Evolutionary conservation across 2,329 filamentous ascomycete genomes (phyloP), one percentile per base, ranked within the genome.

Genomic region (Penicillium sp.): DNA sequence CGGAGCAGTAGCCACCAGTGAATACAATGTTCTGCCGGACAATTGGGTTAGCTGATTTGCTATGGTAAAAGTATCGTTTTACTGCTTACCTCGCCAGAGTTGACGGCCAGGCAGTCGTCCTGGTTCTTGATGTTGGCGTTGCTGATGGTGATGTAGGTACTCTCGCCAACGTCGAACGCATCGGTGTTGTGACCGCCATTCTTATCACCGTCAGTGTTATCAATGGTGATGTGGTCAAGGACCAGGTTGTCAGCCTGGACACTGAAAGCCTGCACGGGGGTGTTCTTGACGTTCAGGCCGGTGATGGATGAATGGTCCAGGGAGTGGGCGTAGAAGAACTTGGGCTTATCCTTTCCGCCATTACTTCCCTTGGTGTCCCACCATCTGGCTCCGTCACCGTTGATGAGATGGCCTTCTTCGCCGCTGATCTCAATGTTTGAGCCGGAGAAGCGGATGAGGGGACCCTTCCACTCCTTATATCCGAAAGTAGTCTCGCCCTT

Each of bases 381-480:
- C 80, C 81, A 87, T 31, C 73, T 68, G 12, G 76, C 67, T 35
- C 84, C 84, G 35, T 81, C 76, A 50, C 82, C 82, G 64, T 88
- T 75, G 48, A 88, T 78, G 17, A 77, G 70, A 57, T 76, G 77
- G 19, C 81, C 85, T 0, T 72, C 59, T 22, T 78, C 78, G 38
- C 81, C 82, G 8, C 74, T 76, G 45, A 87, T 74, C 22, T 77
- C 77, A 61, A 87, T 78, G 57, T 76, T 74, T 31, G 73, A 81
- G 40, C 86, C 87, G 0, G 80, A 81, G 61, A 88, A 76, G 37
- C 80, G 79, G 65, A 89, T 78, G 7, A 89, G 77, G 45, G 86
- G 86, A 0, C 87, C 86, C 1, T 68, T 69, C 86, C 85, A 89
- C 64, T 86, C 82, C 58, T 82, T 75, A 73, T 87, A 88, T 25